Evolutionary conservation across 2,329 filamentous ascomycete genomes (phyloP), one percentile per base, ranked within the genome.

Genomic region (Fusarium scirpi): DNA sequence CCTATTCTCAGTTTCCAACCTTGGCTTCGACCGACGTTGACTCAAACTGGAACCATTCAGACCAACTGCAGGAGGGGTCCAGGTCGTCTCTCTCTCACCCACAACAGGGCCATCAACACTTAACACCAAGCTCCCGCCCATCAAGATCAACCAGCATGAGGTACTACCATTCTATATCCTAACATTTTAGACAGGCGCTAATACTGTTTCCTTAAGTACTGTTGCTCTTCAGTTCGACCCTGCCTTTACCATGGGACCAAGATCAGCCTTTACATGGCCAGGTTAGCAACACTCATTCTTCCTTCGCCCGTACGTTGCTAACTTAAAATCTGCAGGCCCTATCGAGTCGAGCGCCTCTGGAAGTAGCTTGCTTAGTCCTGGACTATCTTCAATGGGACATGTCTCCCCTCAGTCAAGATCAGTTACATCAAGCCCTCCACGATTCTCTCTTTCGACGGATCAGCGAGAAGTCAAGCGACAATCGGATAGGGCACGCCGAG

Each of bases 401-500:
- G 73, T 77, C 49, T 85, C 86, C 25, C 82, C 79, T 60, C 80
- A 79, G 40, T 83, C 86, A 27, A 82, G 85, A 78, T 89, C 87
- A 24, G 79, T 85, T 49, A 88, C 87, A 41, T 85, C 85, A 24
- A 91, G 88, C 78, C 88, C 88, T 27, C 86, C 87, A 8, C 83
- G 85, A 67, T 79, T 80, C 47, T 81, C 80, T 40, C 82, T 90
- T 74, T 88, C 87, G 8, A 81, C 86, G 9, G 87, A 90, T 75
- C 87, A 90, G 76, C 85, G 88, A 67, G 88, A 89, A 74, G 76
- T 90, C 44, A 90, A 88, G 80, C 84, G 87, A 62, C 88, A 90
- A 73, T 83, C 85, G 65, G 88, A 90, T 70, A 86, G 86, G 71
- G 85, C 83, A 46, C 85, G 89, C 61, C 83, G 88, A 70, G 86